Percentiles rank a stretch among this genome's conserved stretches.
Evolutionary conservation across 1,139 yeast species (phyloP).

Genomic region (Lodderomyces metapsilosis): DNA sequence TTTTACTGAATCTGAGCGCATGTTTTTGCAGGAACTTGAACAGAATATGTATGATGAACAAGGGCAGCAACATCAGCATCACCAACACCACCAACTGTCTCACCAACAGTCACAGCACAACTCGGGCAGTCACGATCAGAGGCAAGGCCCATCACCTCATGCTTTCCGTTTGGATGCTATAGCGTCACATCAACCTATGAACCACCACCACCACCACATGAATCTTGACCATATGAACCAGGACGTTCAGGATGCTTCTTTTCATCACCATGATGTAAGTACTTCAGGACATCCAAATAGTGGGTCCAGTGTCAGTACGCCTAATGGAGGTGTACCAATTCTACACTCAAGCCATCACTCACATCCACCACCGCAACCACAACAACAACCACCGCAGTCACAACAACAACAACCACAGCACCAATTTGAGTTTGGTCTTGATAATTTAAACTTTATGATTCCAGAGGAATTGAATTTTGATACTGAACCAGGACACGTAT

Average conservation of each 20-base stretch:
- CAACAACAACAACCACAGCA: slow-evolving; percentile 9
- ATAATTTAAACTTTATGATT: slow-evolving; percentile 27
- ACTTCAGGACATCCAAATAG: slow-evolving; percentile 1
- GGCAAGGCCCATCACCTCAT: not conserved
- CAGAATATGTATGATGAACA: slow-evolving; percentile 22
- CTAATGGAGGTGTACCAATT: slow-evolving; percentile 12
- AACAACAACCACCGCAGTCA: slow-evolving; percentile 6
- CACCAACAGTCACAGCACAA: slow-evolving; percentile 7
- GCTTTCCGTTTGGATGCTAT: slow-evolving; percentile 1
- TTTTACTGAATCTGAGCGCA: slow-evolving; percentile 23
- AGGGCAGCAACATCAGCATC: slow-evolving; percentile 11
- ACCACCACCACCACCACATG: not conserved
- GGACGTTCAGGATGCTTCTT: not conserved
- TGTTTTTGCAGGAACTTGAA: slow-evolving; percentile 27
- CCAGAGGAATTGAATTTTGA: slow-evolving; percentile 28
- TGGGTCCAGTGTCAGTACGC: slow-evolving; percentile 14
- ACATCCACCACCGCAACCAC: slow-evolving; percentile 11
- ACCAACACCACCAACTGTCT: slow-evolving; percentile 8
- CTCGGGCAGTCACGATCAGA: slow-evolving; percentile 13
- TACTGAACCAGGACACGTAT: slow-evolving; percentile 16
- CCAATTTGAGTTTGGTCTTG: slow-evolving; percentile 26
- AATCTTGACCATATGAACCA: not conserved
- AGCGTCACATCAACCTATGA: slow-evolving; percentile 9
- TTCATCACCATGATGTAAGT: slow-evolving; percentile 5
- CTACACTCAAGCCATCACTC: slow-evolving; percentile 12